These are phyloP conservation scores for Wickerhamiella brachini DNA, from an alignment of 805 yeast genomes.

Conservation along the genomic window DNA sequence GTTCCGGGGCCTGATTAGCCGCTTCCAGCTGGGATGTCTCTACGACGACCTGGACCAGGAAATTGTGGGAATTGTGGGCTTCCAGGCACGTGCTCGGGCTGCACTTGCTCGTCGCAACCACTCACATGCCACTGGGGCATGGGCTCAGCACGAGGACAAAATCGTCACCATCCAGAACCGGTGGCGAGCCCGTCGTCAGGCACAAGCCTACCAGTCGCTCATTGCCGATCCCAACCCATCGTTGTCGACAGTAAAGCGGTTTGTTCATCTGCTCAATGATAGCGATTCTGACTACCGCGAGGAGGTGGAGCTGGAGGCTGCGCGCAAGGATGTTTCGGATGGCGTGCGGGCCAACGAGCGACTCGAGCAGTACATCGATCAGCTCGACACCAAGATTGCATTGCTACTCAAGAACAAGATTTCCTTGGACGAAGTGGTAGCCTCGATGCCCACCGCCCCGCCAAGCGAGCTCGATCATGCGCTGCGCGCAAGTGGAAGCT, in stretches of 20 bases:
- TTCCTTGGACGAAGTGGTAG: conserved; percentile 50
- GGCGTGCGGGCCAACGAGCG: conserved; percentile 58
- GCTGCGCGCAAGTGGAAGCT: conserved; percentile 7
- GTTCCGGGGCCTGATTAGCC: conserved; percentile 25
- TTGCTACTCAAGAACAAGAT: conserved; percentile 67
- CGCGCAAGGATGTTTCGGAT: conserved; percentile 54
- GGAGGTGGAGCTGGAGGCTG: conserved; percentile 52
- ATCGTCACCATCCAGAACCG: conserved; percentile 63
- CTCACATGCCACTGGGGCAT: conserved; percentile 30
- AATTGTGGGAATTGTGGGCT: conserved; percentile 15
- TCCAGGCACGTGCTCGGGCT: conserved; percentile 27
- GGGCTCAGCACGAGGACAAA: conserved; percentile 39
- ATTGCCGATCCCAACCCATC: conserved; percentile 65
- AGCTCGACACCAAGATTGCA: conserved; percentile 65
- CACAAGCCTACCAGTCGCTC: conserved; percentile 59
- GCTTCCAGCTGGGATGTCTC: conserved; percentile 23
- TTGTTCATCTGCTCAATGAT: conserved; percentile 61
- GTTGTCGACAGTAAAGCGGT: conserved; percentile 57
- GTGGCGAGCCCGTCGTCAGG: conserved; percentile 53
- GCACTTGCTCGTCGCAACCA: conserved; percentile 18
- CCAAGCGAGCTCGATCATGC: conserved; percentile 1
- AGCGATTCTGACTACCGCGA: conserved; percentile 61
- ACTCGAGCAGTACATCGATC: conserved; percentile 59
- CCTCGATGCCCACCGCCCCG: conserved; percentile 4
- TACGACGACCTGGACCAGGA: conserved; percentile 26